Percentiles rank a stretch among this genome's conserved stretches.
Conservation (phyloP, 331 rosid genomes). For the Arachis monticola region DNA sequence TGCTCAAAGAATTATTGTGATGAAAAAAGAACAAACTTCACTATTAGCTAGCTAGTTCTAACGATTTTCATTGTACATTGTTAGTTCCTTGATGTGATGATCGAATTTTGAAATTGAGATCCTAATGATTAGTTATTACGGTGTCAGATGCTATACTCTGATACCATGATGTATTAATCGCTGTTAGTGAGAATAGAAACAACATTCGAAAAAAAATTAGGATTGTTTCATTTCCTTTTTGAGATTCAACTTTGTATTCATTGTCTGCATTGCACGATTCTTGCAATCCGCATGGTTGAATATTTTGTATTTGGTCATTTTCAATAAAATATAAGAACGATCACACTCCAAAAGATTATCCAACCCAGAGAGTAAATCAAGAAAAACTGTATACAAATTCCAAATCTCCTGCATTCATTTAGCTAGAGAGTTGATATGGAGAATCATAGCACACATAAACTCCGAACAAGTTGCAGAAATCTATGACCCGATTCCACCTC, state of each 20-base stretch:
- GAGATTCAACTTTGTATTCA: neutral
- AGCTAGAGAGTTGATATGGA: neutral
- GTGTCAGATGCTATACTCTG: neutral
- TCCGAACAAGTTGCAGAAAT: conserved; percentile 6
- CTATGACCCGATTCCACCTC: neutral
- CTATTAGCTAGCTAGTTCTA: conserved; percentile 21
- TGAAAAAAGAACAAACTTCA: conserved; percentile 21
- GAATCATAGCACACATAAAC: neutral
- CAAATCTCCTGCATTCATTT: neutral
- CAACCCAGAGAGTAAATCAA: neutral
- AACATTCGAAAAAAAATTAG: neutral
- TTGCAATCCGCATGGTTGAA: neutral
- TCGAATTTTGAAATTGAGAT: conserved; percentile 14
- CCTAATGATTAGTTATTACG: neutral
- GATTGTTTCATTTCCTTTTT: neutral
- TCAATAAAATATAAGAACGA: neutral
- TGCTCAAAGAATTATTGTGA: conserved; percentile 33
- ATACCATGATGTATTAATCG: neutral
- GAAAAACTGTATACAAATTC: neutral
- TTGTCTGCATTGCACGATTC: neutral
- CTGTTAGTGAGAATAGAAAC: neutral
- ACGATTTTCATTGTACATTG: conserved; percentile 35
- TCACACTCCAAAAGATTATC: neutral
- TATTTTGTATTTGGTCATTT: neutral
- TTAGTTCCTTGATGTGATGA: conserved; percentile 9